Evolutionary conservation across 352 stramenopile species (phyloP), one percentile per base, ranked within the genome.

Genomic region (Peronospora destructor): DNA sequence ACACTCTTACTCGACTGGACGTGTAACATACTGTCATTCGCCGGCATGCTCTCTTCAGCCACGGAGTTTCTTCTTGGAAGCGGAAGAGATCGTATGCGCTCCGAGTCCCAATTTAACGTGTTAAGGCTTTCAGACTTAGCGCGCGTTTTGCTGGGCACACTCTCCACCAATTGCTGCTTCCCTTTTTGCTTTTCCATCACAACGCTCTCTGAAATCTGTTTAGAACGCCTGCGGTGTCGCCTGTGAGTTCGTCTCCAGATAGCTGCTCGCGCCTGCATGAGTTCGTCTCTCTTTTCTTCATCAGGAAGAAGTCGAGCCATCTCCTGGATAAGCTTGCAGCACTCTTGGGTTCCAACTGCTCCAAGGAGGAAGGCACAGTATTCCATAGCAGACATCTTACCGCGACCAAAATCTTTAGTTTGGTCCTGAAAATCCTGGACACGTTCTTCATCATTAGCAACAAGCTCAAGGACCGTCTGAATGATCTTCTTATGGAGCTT

Each of bases 381-480:
- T 35, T 88, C 77, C n/a, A 74, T 85, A 0, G 73, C 76, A 34
- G 74, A 75, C 8, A 65, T 78, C 48, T 84, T 80, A 1, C 73
- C 71, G 9, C 75, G 69, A 3, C 80, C 80, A 61, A 87, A 91
- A 48, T 91, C 77, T 46, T 71, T 85, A 0, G 76, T 88, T 44
- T 86, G 76, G 21, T 88, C 77, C 37, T 88, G 80, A 42, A 91
- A 91, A 43, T 86, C 80, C 14, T 71, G 73, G 10, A 88, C 75
- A 30, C 80, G 80, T 32, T 88, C 80, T 50, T 87, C 75, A 21
- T 91, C 75, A 33, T 74, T 61, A 3, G 51, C 44, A 5, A 88
- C 77, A 13, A 80, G 58, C 28, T 86, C 80, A 11, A 72, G 62
- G 16, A 91, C 73, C 4, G 56, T 82, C 32, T 79, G 61, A 16